Evolutionary conservation across 495 filamentous ascomycete species (phyloP).

Genomic region (Neurospora cerealis): DNA sequence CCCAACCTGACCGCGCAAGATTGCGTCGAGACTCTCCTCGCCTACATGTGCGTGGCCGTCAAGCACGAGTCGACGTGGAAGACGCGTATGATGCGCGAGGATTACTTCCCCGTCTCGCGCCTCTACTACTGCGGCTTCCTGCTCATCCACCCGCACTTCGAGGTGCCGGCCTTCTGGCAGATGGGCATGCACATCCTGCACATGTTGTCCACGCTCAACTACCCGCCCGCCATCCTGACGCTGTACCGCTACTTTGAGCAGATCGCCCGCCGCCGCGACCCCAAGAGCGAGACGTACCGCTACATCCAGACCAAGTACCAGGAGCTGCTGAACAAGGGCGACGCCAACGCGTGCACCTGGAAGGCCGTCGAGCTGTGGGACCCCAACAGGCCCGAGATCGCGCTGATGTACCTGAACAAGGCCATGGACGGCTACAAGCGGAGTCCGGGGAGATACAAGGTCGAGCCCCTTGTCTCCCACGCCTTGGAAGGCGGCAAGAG

Average conservation of each 20-base stretch:
- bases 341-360: slow-evolving; percentile 14
- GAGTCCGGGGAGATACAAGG: background rate
- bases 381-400: background rate
- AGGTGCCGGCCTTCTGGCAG: background rate
- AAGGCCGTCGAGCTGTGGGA: slow-evolving; percentile 5
- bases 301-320: slow-evolving; percentile 2
- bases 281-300: background rate
- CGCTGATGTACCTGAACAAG: slow-evolving; percentile 11
- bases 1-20: slow-evolving; percentile 13
- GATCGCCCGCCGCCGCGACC: no score
- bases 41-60: slow-evolving; percentile 17
- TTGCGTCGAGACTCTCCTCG: slow-evolving; percentile 9
- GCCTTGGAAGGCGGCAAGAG: background rate
- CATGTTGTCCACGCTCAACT: slow-evolving; percentile 14
- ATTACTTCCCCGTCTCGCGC: background rate
- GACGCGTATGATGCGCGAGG: slow-evolving; percentile 8
- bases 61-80: slow-evolving; percentile 7
- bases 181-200: slow-evolving; percentile 16
- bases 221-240: slow-evolving; percentile 17
- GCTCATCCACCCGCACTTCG: background rate
- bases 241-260: slow-evolving; percentile 1
- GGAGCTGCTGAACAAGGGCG: background rate
- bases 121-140: slow-evolving; percentile 13
- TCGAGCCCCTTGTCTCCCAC: background rate
- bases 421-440: slow-evolving; percentile 9